Conservation (phyloP, 306 rosid genomes). For the Amphicarpaea edgeworthii region DNA sequence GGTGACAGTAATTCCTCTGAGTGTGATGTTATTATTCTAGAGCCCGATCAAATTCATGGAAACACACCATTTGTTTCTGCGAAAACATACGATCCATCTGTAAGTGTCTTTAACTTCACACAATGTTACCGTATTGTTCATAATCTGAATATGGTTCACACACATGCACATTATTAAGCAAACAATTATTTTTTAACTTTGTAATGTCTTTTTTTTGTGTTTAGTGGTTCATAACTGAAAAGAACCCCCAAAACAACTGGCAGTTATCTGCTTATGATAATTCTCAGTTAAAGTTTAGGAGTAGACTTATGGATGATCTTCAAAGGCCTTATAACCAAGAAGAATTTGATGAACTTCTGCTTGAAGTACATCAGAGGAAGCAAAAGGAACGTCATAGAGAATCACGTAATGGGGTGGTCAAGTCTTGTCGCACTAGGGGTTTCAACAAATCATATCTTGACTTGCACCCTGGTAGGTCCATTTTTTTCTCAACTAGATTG, state of each 20-base stretch:
- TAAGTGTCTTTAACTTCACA: conserved; percentile 47
- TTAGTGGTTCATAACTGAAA: conserved; percentile 47
- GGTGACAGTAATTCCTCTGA: conserved; percentile 50
- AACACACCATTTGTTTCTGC: conserved; percentile 48
- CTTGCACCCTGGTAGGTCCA: conserved; percentile 61
- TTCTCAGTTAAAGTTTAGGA: conserved; percentile 62
- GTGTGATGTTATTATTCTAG: conserved; percentile 48
- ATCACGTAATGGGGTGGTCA: conserved; percentile 48
- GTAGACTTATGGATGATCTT: conserved; percentile 63
- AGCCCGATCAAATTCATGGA: conserved; percentile 45
- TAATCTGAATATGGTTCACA: conserved; percentile 1
- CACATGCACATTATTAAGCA: conserved; percentile 27
- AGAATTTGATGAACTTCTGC: conserved; percentile 41
- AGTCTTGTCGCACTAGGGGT: conserved; percentile 36
- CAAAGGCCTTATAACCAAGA: conserved; percentile 60
- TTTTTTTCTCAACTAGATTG: conserved; percentile 21
- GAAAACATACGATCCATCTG: conserved; percentile 43
- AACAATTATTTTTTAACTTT: conserved; percentile 4
- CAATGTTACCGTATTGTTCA: background rate
- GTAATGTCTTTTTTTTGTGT: conserved; percentile 29
- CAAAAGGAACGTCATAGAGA: conserved; percentile 40
- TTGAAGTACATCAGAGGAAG: conserved; percentile 36
- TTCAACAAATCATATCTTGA: conserved; percentile 61
- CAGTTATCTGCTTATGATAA: background rate
- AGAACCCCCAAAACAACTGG: conserved; percentile 43